These are phyloP conservation scores for Vigna radiata DNA, from an alignment of 306 rosid species.

Conservation along the genomic window DNA sequence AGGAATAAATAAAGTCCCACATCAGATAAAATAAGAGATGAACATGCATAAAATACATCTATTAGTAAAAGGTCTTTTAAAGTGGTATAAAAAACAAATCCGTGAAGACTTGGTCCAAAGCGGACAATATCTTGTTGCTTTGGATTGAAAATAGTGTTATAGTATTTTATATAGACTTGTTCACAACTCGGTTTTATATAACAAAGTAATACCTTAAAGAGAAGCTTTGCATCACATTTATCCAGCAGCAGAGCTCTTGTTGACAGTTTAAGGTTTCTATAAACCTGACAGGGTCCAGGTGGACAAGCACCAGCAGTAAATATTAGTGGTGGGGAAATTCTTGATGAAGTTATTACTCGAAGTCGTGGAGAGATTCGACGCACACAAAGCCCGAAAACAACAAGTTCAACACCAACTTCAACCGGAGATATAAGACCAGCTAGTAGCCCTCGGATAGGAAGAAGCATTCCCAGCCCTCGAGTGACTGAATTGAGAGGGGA, in stretches of 20 bases:
- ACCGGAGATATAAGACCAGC: constrained; percentile 59
- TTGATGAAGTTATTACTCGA: constrained; percentile 87
- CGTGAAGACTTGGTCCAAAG: too few relatives aligned
- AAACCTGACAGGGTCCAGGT: constrained; percentile 59
- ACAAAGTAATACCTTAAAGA: too few relatives aligned
- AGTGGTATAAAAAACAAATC: too few relatives aligned
- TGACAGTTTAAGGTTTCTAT: constrained; percentile 29
- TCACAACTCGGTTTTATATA: too few relatives aligned
- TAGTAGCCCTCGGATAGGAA: constrained; percentile 60
- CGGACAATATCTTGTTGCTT: too few relatives aligned
- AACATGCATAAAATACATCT: too few relatives aligned
- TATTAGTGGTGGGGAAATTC: constrained; percentile 73
- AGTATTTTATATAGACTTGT: too few relatives aligned
- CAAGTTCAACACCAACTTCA: constrained; percentile 73
- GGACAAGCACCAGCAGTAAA: constrained; percentile 56
- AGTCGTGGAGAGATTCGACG: constrained; percentile 90
- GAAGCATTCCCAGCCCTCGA: constrained; percentile 60
- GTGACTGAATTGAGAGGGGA: constrained; percentile 62
- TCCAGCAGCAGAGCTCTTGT: constrained; percentile 25
- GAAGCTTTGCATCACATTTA: not conserved
- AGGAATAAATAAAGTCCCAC: too few relatives aligned
- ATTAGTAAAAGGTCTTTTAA: too few relatives aligned
- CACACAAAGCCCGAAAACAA: constrained; percentile 72
- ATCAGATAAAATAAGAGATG: too few relatives aligned
- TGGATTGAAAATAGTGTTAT: too few relatives aligned